These are phyloP conservation scores for Alternaria gansuensis DNA, from an alignment of 2,329 filamentous ascomycete genomes.

Conservation along the genomic window DNA sequence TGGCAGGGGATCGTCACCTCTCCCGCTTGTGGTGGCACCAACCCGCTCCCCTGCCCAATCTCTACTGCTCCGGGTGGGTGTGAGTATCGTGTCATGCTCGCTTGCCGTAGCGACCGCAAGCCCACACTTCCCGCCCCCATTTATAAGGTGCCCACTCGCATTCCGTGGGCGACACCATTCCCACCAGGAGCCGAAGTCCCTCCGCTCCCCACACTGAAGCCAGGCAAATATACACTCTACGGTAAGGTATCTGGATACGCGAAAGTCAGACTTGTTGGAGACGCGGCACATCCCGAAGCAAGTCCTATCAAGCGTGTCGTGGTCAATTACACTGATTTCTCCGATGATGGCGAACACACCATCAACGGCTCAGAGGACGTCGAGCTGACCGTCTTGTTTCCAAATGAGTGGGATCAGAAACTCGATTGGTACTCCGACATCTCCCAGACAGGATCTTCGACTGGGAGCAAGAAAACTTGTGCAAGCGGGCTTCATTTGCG, in stretches of 20 bases:
- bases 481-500: constrained; percentile 52
- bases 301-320: constrained; percentile 40
- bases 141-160: constrained; percentile 36
- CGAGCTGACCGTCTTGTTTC: constrained; percentile 24
- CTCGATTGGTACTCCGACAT: constrained; percentile 56
- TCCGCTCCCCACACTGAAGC: background rate
- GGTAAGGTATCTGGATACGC: constrained; percentile 25
- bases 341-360: constrained; percentile 48
- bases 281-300: background rate
- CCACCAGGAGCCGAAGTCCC: constrained; percentile 25
- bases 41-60: constrained; percentile 54
- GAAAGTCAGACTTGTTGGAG: constrained; percentile 24
- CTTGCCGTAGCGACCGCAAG: constrained; percentile 48
- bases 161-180: constrained; percentile 52
- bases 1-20: constrained; percentile 53
- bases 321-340: constrained; percentile 52
- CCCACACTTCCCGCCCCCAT: constrained; percentile 35
- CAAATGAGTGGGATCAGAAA: constrained; percentile 32
- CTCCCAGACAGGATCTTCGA: constrained; percentile 41
- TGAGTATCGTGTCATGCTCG: constrained; percentile 56
- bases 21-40: constrained; percentile 57
- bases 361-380: constrained; percentile 52
- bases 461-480: constrained; percentile 53
- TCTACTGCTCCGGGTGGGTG: constrained; percentile 54
- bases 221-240: constrained; percentile 25